These are phyloP conservation scores for Ceratorhiza oryzae-sativae DNA, from an alignment of 1,284 basidiomycete genomes.

Conservation along the genomic window DNA sequence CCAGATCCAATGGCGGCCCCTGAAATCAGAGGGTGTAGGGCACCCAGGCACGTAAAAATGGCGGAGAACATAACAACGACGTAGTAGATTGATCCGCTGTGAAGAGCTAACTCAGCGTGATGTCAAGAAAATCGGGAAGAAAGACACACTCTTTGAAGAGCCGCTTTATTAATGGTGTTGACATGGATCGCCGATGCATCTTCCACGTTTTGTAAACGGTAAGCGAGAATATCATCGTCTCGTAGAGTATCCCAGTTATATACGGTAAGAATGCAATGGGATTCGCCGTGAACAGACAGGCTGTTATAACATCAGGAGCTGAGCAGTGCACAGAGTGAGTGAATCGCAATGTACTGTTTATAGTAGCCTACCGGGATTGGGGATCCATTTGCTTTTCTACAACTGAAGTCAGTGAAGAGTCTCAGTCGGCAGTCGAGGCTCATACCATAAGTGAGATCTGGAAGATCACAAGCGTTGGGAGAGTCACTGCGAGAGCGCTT, in stretches of 20 bases:
- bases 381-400: background rate
- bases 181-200: background rate
- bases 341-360: too few relatives aligned
- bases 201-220: conserved; percentile 19
- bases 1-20: conserved; percentile 18
- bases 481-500: background rate
- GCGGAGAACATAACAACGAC: background rate
- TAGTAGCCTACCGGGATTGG: conserved; percentile 17
- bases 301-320: conserved; percentile 22
- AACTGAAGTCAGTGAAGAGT: background rate
- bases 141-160: conserved; percentile 10
- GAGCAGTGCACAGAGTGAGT: too few relatives aligned
- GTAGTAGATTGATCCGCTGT: conserved; percentile 17
- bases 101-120: background rate
- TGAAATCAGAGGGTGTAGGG: conserved; percentile 1
- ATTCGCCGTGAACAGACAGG: conserved; percentile 13
- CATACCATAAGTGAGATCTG: background rate
- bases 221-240: conserved; percentile 8
- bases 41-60: conserved; percentile 11
- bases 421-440: background rate
- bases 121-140: background rate
- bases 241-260: conserved; percentile 11
- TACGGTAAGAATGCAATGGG: background rate
- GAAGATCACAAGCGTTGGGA: background rate
- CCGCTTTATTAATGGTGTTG: conserved; percentile 11